These are phyloP conservation scores for Stylosanthes scabra DNA, from an alignment of 331 rosid genomes.

Conservation along the genomic window DNA sequence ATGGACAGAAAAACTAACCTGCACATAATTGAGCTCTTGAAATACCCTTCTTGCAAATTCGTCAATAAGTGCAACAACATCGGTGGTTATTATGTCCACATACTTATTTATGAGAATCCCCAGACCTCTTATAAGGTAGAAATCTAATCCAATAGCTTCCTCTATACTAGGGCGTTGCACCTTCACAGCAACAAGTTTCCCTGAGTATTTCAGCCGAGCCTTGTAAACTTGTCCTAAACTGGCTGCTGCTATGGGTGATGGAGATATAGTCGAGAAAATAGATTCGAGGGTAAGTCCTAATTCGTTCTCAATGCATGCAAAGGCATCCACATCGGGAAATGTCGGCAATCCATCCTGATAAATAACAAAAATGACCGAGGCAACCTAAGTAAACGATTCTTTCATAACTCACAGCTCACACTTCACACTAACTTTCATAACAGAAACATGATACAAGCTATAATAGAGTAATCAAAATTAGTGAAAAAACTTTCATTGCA, in stretches of 20 bases:
- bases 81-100: constrained; percentile 76
- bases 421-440: not conserved
- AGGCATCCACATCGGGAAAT: constrained; percentile 85
- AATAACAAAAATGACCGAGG: constrained; percentile 38
- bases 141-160: constrained; percentile 92
- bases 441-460: constrained; percentile 1
- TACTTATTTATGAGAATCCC: constrained; percentile 84
- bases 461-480: constrained; percentile 3
- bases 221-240: constrained; percentile 98
- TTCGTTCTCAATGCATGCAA: constrained; percentile 87
- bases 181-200: constrained; percentile 85
- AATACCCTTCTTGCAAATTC: constrained; percentile 93
- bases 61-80: constrained; percentile 86
- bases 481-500: constrained; percentile 7
- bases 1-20: constrained; percentile 60
- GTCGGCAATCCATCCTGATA: constrained; percentile 91
- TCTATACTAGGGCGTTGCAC: constrained; percentile 95
- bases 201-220: constrained; percentile 70
- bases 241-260: constrained; percentile 92
- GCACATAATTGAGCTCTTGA: constrained; percentile 98
- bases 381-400: constrained; percentile 33
- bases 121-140: constrained; percentile 78
- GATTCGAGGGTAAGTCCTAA: constrained; percentile 76
- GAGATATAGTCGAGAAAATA: constrained; percentile 71
- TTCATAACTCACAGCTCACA: too few relatives aligned